Evolutionary conservation across 2,329 filamentous ascomycete genomes (phyloP).

Genomic region (Dendrostoma leiphaemia): DNA sequence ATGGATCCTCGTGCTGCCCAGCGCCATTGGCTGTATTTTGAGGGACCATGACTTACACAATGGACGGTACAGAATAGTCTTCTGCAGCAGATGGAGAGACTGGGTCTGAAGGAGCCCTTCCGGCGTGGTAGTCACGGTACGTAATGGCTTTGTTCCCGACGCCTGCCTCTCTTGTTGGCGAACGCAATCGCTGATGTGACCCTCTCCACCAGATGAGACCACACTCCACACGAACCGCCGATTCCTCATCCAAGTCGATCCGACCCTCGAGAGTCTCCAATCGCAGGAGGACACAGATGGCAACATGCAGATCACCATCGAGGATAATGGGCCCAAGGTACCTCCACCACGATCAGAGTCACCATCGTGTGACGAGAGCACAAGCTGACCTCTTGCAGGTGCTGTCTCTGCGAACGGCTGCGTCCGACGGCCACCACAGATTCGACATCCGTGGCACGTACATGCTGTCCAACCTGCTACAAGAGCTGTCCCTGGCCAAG

Average conservation of each 20-base stretch:
- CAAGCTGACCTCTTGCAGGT: conserved; percentile 47
- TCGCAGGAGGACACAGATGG: conserved; percentile 88
- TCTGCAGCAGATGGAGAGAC: conserved; percentile 50
- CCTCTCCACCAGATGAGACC: conserved; percentile 63
- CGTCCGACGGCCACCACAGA: conserved; percentile 80
- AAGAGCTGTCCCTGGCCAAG: conserved; percentile 90
- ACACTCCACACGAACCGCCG: conserved; percentile 65
- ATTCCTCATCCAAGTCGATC: conserved; percentile 84
- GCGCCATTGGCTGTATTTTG: background rate
- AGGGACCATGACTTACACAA: conserved; percentile 27
- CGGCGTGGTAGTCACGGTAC: conserved; percentile 59
- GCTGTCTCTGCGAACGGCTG: conserved; percentile 78
- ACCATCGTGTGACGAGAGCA: background rate
- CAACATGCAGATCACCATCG: conserved; percentile 97
- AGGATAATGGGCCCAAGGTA: conserved; percentile 90
- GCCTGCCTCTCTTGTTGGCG: background rate
- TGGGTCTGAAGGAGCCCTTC: conserved; percentile 53
- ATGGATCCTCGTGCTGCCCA: conserved; percentile 16
- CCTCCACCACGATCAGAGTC: conserved; percentile 4
- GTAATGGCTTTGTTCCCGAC: conserved; percentile 15
- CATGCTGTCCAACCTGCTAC: conserved; percentile 93
- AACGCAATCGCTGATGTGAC: conserved; percentile 2
- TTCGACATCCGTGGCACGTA: conserved; percentile 95
- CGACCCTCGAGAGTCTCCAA: conserved; percentile 75
- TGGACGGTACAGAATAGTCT: conserved; percentile 45